Conservation (phyloP, 2,329 filamentous ascomycete genomes). For the Colletotrichum neosansevieriae region DNA sequence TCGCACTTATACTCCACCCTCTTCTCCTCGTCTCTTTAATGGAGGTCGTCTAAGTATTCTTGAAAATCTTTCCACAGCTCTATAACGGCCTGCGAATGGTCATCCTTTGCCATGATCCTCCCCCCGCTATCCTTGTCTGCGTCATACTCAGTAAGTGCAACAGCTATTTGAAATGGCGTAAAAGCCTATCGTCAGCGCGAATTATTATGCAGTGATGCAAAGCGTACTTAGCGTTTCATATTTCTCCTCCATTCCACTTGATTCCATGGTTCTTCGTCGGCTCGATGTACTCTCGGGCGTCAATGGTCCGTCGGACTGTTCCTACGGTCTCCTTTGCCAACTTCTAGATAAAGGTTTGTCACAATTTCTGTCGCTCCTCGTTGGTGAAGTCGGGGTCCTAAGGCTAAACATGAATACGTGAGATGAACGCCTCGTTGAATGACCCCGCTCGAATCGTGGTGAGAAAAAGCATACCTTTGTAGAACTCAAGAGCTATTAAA, state of each 20-base stretch:
- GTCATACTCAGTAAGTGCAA: constrained; percentile 44
- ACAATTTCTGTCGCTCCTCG: constrained; percentile 44
- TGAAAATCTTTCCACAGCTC: constrained; percentile 33
- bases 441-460: constrained; percentile 46
- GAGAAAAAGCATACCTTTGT: constrained; percentile 49
- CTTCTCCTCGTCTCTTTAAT: constrained; percentile 5
- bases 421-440: constrained; percentile 50
- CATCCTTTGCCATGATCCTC: constrained; percentile 33
- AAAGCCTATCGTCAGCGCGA: not conserved
- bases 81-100: not conserved
- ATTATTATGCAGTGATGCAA: not conserved
- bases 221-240: constrained; percentile 42
- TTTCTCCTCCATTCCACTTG: constrained; percentile 45
- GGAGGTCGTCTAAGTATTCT: constrained; percentile 36
- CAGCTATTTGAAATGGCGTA: constrained; percentile 47
- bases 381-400: constrained; percentile 47
- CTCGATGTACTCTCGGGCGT: constrained; percentile 42
- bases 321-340: constrained; percentile 43
- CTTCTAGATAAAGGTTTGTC: constrained; percentile 47
- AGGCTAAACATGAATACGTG: constrained; percentile 47
- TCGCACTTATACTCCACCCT: constrained; percentile 12
- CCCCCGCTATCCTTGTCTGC: constrained; percentile 40
- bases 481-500: constrained; percentile 47
- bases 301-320: constrained; percentile 42
- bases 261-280: constrained; percentile 20